Base-by-base conservation (phyloP, 2,329 filamentous ascomycete genomes). In the Arachnopeziza araneosa region DNA sequence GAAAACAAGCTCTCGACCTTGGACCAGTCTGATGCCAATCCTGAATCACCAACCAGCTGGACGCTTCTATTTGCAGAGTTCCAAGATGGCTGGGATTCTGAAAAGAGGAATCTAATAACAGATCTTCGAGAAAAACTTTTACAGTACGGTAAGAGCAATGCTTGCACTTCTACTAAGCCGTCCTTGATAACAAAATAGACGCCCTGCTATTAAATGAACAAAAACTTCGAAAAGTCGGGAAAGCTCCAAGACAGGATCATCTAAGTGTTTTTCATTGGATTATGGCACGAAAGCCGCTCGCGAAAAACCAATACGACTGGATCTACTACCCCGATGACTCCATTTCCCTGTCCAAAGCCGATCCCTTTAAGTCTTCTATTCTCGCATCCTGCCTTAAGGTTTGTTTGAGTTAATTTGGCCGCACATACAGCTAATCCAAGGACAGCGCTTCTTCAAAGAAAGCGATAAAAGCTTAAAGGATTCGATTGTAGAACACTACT, bases 1-100 rank as follows among this genome's bases (percentile, higher is more conserved):
- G 63, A 66, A 24, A 55, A 60, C 23, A 23, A 63, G 24, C 30
- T 67, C 0, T 4, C 55, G 21, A 36, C 54, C 7, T 48, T 67
- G 2, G 66, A 67, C 55, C 36, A 44, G 12, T 6, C 36, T 44
- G 36, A 44, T 44, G 26, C 36, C 36, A 14, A 44, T 44, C 36
- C 36, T 44, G 12, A 14, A 44, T 30, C 6, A 12, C 54, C 48
- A 57, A 48, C 44, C 17, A 19, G 23, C 6, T 17, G 44, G 32
- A 50, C 51, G 22, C 48, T 55, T 10, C 36, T 50, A 7, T 55
- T 24, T 17, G n/a, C 57, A 57, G 60, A 55, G 48, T 64, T 14
- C 10, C 22, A 24, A 52, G 60, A 22, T 48, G 62, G 50, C 23
- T 53, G 55, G 14, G 36, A 54, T 56, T 10, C n/a, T 6, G 36